Evolutionary conservation across 192 early-diverging fungal genomes (phyloP), one percentile per base, ranked within the genome.

Genomic region (Coemansia umbellata): DNA sequence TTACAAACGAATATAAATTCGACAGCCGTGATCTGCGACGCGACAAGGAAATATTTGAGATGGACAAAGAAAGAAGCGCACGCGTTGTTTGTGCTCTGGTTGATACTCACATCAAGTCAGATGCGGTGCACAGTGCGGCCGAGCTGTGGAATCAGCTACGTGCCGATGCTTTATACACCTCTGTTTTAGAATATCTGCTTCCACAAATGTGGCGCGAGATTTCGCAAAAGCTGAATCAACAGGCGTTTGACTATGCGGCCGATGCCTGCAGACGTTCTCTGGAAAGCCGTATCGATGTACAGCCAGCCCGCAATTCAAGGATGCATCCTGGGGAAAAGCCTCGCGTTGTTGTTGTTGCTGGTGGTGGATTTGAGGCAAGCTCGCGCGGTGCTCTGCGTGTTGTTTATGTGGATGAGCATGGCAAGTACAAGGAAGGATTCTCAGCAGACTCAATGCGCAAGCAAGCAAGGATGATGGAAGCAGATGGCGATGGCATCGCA

Each of bases 91-190:
- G 51, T 11, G 26, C 27, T 23, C 55, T 45, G 47, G 13, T 74
- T n/a, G 63, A 55, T 40, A 37, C n/a, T 24, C 58, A 56, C 40
- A 40, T 47, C 4, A 33, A 23, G 18, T 50, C 58, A 2, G 53
- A 50, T 21, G 47, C 53, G 0, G 55, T 39, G 23, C 49, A 83
- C 47, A 85, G 82, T 27, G 50, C 69, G 3, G 85, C 85, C 4
- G 63, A 81, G 24, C 71, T 72, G 27, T 98, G 95, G 95, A 91
- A 95, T 53, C 50, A 67, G 0, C 60, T 90, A 53, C 84, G 92
- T n/a, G 49, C 72, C 28, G 77, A 85, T 17, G 80, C 89, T 21
- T 49, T 89, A 37, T 66, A 78, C 10, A 53, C 62, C 5, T 84
- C 88, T 0, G 59, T 85, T 30, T 70, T 75, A 26, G 85, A 92